phyloP scores from a whole-genome alignment of 495 filamentous ascomycete species.

The Tuber aestivum region DNA sequence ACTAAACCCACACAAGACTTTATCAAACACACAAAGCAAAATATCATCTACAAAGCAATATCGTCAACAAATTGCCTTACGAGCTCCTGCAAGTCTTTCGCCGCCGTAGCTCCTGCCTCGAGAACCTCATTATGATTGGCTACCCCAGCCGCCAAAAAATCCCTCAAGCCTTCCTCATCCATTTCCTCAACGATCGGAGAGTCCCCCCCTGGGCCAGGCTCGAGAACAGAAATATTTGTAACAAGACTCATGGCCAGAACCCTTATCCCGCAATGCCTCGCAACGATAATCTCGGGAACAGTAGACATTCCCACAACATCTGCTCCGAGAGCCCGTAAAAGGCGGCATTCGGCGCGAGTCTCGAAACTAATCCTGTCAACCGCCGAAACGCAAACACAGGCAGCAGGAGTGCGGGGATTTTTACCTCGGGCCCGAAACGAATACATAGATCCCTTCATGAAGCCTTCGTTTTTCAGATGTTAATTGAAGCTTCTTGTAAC shows the following conservation, averaged over 20 bases:
- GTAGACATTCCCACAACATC: conserved; percentile 77
- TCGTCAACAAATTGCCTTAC: conserved; percentile 40
- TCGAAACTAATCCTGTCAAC: conserved; percentile 54
- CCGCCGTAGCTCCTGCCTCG: conserved; percentile 57
- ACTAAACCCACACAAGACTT: background rate
- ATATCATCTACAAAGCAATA: conserved; percentile 7
- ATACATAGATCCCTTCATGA: conserved; percentile 72
- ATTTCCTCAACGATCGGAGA: conserved; percentile 42
- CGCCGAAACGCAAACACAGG: background rate
- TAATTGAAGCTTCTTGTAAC: conserved; percentile 52
- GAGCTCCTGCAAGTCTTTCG: conserved; percentile 59
- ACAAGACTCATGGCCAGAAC: conserved; percentile 71
- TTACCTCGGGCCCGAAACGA: conserved; percentile 63
- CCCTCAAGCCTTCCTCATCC: conserved; percentile 50
- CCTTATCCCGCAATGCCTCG: conserved; percentile 62
- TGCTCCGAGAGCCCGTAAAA: conserved; percentile 61
- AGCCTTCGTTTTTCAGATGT: conserved; percentile 43
- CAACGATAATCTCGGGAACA: conserved; percentile 69
- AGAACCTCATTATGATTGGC: conserved; percentile 70
- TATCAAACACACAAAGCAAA: background rate
- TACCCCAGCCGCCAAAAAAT: conserved; percentile 57
- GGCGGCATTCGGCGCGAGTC: conserved; percentile 69
- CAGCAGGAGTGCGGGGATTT: conserved; percentile 21
- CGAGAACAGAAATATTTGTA: conserved; percentile 66
- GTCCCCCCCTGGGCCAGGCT: conserved; percentile 59